Evolutionary conservation across 2,329 filamentous ascomycete genomes (phyloP).

Genomic region (Talaromyces pinophilus): DNA sequence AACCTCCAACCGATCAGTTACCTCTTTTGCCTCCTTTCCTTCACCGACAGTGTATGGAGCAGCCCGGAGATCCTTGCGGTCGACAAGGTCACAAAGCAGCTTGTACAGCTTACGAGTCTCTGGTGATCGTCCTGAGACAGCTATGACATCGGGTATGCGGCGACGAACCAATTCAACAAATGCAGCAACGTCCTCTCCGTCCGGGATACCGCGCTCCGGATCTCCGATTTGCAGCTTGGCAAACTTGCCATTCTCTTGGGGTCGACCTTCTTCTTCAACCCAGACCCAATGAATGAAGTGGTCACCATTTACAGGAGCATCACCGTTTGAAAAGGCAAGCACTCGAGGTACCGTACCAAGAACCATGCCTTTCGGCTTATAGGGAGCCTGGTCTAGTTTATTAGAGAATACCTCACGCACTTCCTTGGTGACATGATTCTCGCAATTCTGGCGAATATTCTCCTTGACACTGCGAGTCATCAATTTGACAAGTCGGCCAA

Average conservation of each 20-base stretch:
- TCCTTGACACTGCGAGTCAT: conserved; percentile 94
- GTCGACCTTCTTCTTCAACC: conserved; percentile 87
- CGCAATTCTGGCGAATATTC: conserved; percentile 87
- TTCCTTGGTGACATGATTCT: conserved; percentile 83
- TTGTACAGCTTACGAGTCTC: conserved; percentile 82
- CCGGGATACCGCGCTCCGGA: conserved; percentile 66
- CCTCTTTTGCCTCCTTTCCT: conserved; percentile 70
- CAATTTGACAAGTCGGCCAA: conserved; percentile 76
- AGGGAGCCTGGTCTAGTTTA: conserved; percentile 91
- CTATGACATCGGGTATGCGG: conserved; percentile 85
- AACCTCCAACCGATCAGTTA: conserved; percentile 79
- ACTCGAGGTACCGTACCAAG: conserved; percentile 86
- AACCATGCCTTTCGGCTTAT: conserved; percentile 90
- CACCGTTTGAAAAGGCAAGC: conserved; percentile 81
- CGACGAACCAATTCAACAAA: conserved; percentile 79
- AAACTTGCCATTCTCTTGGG: conserved; percentile 86
- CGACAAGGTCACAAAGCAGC: conserved; percentile 76
- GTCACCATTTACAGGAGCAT: conserved; percentile 64
- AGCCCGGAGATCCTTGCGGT: conserved; percentile 73
- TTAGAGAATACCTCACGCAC: conserved; percentile 87
- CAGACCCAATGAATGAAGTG: conserved; percentile 90
- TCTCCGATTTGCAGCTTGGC: conserved; percentile 70
- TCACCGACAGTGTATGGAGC: conserved; percentile 84
- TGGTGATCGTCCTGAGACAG: conserved; percentile 82
- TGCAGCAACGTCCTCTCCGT: conserved; percentile 64